Conservation (phyloP, 495 filamentous ascomycete species). For the Xylaria acuta region DNA sequence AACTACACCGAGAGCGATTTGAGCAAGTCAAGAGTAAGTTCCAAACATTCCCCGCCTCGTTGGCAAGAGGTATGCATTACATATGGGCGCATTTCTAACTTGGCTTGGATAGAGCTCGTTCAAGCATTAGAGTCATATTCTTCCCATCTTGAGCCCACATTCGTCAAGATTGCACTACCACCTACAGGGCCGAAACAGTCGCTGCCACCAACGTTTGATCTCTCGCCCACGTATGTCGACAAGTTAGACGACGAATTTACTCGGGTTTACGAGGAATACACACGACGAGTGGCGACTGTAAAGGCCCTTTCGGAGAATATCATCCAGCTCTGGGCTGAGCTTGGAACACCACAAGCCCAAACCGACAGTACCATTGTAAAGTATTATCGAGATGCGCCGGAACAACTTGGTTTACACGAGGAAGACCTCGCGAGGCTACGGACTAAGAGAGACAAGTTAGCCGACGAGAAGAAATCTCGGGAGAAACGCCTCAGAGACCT, state of each 20-base stretch:
- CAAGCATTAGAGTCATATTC: conserved; percentile 94
- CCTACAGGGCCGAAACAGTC: conserved; percentile 76
- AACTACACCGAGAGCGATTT: conserved; percentile 84
- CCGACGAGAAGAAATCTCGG: conserved; percentile 93
- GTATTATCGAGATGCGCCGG: conserved; percentile 84
- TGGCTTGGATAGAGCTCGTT: conserved; percentile 72
- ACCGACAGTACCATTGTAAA: conserved; percentile 89
- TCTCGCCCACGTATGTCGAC: conserved; percentile 86
- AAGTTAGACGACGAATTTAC: conserved; percentile 89
- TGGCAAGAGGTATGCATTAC: not conserved
- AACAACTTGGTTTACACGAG: conserved; percentile 90
- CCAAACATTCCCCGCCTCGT: not conserved
- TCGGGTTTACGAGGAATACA: conserved; percentile 94
- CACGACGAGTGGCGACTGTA: conserved; percentile 76
- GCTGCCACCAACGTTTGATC: conserved; percentile 81
- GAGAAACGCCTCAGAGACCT: conserved; percentile 83
- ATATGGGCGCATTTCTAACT: not conserved
- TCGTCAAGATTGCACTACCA: conserved; percentile 80
- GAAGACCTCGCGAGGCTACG: conserved; percentile 78
- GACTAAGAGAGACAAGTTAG: conserved; percentile 76
- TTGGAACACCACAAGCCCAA: conserved; percentile 90
- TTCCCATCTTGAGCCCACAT: conserved; percentile 86
- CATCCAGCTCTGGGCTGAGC: conserved; percentile 92
- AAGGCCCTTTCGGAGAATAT: conserved; percentile 78
- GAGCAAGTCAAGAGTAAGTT: conserved; percentile 90